phyloP scores from a whole-genome alignment of 2,329 filamentous ascomycete species.

The Fusarium sp. region DNA sequence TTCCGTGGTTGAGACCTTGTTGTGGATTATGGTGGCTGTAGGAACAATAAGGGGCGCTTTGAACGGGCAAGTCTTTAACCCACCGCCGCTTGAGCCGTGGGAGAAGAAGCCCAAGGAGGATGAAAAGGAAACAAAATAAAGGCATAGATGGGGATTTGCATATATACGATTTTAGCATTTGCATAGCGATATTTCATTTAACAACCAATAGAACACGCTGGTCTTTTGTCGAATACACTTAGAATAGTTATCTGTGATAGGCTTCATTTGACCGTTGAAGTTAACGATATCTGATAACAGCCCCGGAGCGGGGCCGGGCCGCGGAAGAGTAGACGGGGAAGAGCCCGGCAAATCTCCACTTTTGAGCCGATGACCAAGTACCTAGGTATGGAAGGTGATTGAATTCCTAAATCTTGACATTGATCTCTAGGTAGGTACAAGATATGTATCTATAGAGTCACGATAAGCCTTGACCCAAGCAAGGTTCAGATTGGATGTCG shows the following conservation, averaged over 20 bases:
- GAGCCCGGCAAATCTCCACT: slow-evolving; percentile 1
- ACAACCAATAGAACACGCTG: too few relatives aligned
- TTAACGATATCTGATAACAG: slow-evolving; percentile 12
- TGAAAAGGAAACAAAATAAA: background rate
- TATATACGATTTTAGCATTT: background rate
- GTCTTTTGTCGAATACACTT: too few relatives aligned
- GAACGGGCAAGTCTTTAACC: slow-evolving; percentile 23
- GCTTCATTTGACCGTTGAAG: background rate
- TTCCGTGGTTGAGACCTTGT: slow-evolving; percentile 28
- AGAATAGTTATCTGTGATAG: too few relatives aligned
- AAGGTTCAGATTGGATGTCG: too few relatives aligned
- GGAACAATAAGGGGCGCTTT: slow-evolving; percentile 19
- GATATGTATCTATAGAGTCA: too few relatives aligned
- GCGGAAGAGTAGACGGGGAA: slow-evolving; percentile 1
- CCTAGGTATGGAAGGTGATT: background rate
- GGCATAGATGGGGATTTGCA: background rate
- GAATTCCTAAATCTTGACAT: background rate
- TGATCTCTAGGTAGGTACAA: background rate
- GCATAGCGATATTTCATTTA: background rate
- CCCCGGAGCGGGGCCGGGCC: slow-evolving; percentile 24
- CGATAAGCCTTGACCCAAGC: too few relatives aligned
- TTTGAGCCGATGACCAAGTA: background rate
- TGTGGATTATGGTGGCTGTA: slow-evolving; percentile 35
- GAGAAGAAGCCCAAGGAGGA: slow-evolving; percentile 3
- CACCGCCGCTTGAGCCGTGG: slow-evolving; percentile 4